These are phyloP conservation scores for Pythium vanterpoolii DNA, from an alignment of 352 stramenopile species.

Conservation along the genomic window DNA sequence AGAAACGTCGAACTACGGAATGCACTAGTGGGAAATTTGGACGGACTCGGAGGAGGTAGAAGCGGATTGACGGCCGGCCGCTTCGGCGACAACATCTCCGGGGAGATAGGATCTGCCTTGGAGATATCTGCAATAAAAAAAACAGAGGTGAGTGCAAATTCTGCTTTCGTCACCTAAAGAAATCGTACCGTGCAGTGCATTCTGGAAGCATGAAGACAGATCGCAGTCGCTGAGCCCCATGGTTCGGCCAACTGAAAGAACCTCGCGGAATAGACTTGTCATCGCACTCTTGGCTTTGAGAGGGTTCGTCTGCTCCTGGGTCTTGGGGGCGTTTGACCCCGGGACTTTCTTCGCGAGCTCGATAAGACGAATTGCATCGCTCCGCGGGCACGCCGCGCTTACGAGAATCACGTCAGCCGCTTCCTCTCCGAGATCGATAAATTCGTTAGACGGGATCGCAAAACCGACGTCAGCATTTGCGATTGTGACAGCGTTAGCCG, in stretches of 20 bases:
- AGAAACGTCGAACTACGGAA: slow-evolving; percentile 27
- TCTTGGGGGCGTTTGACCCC: background rate
- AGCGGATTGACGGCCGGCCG: slow-evolving; percentile 7
- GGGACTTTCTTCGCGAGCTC: slow-evolving; percentile 40
- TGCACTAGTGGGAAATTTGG: slow-evolving; percentile 33
- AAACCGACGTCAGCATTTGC: slow-evolving; percentile 48
- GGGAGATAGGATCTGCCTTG: background rate
- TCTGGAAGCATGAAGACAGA: slow-evolving; percentile 33
- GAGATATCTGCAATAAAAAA: background rate
- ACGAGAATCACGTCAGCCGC: slow-evolving; percentile 42
- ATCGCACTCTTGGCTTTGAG: slow-evolving; percentile 22
- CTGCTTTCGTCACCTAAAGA: too few relatives aligned
- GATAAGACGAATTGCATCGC: slow-evolving; percentile 48
- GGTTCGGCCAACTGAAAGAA: slow-evolving; percentile 27
- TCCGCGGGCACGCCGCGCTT: slow-evolving; percentile 37
- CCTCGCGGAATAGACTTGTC: slow-evolving; percentile 34
- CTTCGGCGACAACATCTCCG: background rate
- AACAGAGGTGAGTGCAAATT: too few relatives aligned
- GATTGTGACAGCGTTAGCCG: slow-evolving; percentile 41
- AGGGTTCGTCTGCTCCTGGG: slow-evolving; percentile 3
- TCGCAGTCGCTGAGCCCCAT: slow-evolving; percentile 32
- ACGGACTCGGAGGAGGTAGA: slow-evolving; percentile 28
- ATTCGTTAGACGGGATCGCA: slow-evolving; percentile 35
- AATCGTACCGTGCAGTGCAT: slow-evolving; percentile 15
- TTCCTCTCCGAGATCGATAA: slow-evolving; percentile 49